Evolutionary conservation across 1,284 basidiomycete species (phyloP).

Genomic region (Puccinia coronata): DNA sequence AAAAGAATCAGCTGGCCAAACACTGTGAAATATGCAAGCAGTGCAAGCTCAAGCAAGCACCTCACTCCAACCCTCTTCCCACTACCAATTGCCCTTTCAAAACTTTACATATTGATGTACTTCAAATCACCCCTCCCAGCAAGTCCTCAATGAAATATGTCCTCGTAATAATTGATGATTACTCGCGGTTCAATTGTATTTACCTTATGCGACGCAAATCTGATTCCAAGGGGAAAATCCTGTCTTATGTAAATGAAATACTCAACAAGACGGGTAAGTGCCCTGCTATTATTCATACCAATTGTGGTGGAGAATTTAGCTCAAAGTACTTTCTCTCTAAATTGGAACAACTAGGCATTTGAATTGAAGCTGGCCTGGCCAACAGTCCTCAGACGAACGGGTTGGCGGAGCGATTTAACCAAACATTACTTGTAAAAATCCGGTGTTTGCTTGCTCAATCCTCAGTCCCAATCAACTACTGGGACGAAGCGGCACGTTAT

Average conservation of each 20-base stretch:
- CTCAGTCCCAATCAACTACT: no score
- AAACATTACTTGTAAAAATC: no score
- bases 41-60: neutral
- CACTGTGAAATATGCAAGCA: neutral
- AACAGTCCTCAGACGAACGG: neutral
- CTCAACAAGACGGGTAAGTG: neutral
- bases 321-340: neutral
- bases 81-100: neutral
- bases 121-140: neutral
- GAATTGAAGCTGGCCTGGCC: neutral
- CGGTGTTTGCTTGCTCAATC: no score
- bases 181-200: neutral
- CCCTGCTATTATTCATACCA: neutral
- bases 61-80: neutral
- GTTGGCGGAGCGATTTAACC: no score
- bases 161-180: neutral
- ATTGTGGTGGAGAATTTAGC: neutral
- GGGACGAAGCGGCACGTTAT: neutral
- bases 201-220: neutral
- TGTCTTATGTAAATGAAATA: constrained; percentile 17
- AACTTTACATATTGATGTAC: neutral
- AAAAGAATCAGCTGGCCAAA: neutral
- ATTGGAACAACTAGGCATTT: neutral
- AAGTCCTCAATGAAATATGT: neutral
- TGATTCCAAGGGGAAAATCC: neutral